A percentile compares a stretch with the other conserved stretches of the same genome.
Evolutionary conservation across 352 stramenopile genomes (phyloP).

Genomic region (Phytopythium ostracodes): DNA sequence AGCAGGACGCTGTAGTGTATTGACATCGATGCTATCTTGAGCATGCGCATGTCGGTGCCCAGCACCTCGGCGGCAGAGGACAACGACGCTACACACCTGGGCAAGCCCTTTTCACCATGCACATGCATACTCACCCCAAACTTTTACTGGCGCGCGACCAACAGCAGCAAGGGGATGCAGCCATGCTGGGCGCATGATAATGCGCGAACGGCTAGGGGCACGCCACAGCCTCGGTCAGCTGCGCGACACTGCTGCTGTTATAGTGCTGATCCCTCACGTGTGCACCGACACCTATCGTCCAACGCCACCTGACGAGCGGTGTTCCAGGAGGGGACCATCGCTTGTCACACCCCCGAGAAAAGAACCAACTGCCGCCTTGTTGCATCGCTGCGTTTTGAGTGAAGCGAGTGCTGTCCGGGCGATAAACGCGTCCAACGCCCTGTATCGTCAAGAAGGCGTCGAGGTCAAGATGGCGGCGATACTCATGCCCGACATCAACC

Average conservation of each 20-base stretch:
- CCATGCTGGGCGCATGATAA: neutral
- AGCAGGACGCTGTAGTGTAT: too few relatives aligned
- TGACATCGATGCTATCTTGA: neutral
- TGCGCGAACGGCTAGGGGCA: neutral
- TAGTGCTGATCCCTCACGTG: too few relatives aligned
- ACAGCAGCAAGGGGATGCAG: too few relatives aligned
- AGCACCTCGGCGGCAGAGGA: neutral
- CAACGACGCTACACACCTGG: neutral
- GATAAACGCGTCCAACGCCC: too few relatives aligned
- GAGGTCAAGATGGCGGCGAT: conserved; percentile 30
- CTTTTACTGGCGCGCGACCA: neutral
- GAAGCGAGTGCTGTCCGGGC: too few relatives aligned
- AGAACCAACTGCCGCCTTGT: too few relatives aligned
- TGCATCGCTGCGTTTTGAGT: too few relatives aligned
- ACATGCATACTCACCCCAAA: neutral
- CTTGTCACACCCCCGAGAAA: neutral
- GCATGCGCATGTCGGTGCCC: neutral
- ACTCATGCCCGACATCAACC: conserved; percentile 66
- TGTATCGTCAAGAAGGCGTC: neutral
- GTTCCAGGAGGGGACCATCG: neutral
- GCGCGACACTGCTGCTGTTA: too few relatives aligned
- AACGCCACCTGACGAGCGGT: neutral
- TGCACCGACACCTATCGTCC: too few relatives aligned
- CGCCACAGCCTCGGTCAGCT: neutral
- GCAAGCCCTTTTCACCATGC: neutral